phyloP scores from a whole-genome alignment of 2,329 filamentous ascomycete genomes.

The Tolypocladium tundrense region DNA sequence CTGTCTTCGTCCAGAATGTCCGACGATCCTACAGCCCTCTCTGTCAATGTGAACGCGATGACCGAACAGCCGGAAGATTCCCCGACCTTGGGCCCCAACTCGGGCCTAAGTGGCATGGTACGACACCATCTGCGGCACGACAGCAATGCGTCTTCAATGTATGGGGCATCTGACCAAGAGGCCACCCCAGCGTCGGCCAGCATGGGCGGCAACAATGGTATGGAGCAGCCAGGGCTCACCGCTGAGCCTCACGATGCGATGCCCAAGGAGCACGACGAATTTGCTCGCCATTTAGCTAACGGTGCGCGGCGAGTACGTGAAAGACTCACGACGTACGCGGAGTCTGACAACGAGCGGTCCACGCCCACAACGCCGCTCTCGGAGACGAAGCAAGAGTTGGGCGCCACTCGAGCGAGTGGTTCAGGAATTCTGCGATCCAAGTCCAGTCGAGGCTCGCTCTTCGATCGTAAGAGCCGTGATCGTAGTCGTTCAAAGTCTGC shows the following conservation, averaged over 20 bases:
- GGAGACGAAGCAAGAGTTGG: conserved; percentile 21
- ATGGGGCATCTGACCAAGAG: conserved; percentile 36
- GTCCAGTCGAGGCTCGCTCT: conserved; percentile 57
- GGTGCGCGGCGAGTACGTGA: conserved; percentile 63
- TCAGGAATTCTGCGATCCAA: conserved; percentile 56
- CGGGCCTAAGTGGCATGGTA: conserved; percentile 70
- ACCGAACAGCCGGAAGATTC: conserved; percentile 46
- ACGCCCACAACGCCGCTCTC: conserved; percentile 20
- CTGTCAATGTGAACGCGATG: conserved; percentile 11
- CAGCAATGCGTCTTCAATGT: conserved; percentile 75
- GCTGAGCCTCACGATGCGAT: not conserved
- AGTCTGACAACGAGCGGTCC: conserved; percentile 41
- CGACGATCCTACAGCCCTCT: conserved; percentile 15
- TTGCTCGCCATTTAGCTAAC: conserved; percentile 61
- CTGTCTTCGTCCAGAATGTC: conserved; percentile 15
- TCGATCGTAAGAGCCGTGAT: conserved; percentile 31
- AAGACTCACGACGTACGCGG: conserved; percentile 58
- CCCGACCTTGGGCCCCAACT: conserved; percentile 62
- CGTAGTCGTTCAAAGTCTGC: conserved; percentile 41
- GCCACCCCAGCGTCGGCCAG: conserved; percentile 5
- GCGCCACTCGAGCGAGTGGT: conserved; percentile 38
- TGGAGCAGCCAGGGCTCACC: not conserved
- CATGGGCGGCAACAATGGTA: not conserved
- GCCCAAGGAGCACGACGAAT: conserved; percentile 51
- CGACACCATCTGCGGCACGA: conserved; percentile 73